Evolutionary conservation across 176 grass and related monocot species (phyloP).

Genomic region (barley (Hordeum vulgare)): MorexV3_pseudomolecules_assembly NC_058519.1:612296825-612297324

Average conservation of each 20-base stretch:
- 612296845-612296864: background rate
- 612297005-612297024: background rate
- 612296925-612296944: background rate
- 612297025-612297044: background rate
- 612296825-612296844: background rate
- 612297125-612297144: background rate
- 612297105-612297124: background rate
- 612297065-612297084: background rate
- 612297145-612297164: background rate
- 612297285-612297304: constrained; percentile 5
- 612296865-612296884: too few relatives aligned
- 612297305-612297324: background rate
- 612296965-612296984: background rate
- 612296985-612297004: background rate
- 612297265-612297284: constrained; percentile 10
- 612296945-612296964: background rate
- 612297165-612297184: background rate
- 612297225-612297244: constrained; percentile 14
- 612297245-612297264: constrained; percentile 26
- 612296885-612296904: background rate
- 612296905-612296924: background rate
- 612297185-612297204: background rate
- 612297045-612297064: constrained; percentile 15
- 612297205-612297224: constrained; percentile 19
- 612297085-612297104: background rate